Evolutionary conservation across 2,329 filamentous ascomycete genomes (phyloP), one percentile per base, ranked within the genome.

Genomic region (Westerdykella sp.): DNA sequence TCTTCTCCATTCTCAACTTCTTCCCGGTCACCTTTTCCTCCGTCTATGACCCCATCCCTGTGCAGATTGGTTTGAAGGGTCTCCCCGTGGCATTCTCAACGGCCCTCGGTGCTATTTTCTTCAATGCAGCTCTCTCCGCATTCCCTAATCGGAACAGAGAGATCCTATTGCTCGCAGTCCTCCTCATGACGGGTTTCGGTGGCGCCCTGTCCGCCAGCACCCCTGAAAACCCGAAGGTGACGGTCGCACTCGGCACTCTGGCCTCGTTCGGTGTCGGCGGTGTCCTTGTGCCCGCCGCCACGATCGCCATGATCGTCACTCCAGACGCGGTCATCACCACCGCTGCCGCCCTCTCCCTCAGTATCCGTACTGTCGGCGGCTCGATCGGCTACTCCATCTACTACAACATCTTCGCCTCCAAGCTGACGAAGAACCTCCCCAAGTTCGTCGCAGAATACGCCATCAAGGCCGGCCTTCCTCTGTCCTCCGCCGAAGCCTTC

Each of bases 291-390:
- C 63, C 63, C 2, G 60, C 62, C 34, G 59, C 61, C 1, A 63
- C 60, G 3, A 49, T 64, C 3, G 62, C 62, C 21, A 63, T 62
- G 58, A 55, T 63, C 1, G 57, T 63, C 10, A 61, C 56, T 22
- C 60, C 61, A 1, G 62, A 65, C 39, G 49, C 57, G 4, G 51
- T 63, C 5, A 65, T 65, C 36, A 64, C 61, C 4, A 64, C 62
- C n/a, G 59, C 58, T 1, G 59, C 71, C 55, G 42, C 69, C 50
- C 5, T 72, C 16, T 67, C 74, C 23, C 71, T 72, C 10, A 71
- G 67, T 15, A 72, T 75, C 43, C 69, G 73, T 23, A 68, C 68
- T 4, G 62, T 65, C 21, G 63, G 61, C n/a, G 63, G 63, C 12
- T 57, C 57, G 7, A 62, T 67, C n/a, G 63, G 62, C 21, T 61